Conservation (phyloP, 805 yeast genomes). For the Barnettozyma sp. region DNA sequence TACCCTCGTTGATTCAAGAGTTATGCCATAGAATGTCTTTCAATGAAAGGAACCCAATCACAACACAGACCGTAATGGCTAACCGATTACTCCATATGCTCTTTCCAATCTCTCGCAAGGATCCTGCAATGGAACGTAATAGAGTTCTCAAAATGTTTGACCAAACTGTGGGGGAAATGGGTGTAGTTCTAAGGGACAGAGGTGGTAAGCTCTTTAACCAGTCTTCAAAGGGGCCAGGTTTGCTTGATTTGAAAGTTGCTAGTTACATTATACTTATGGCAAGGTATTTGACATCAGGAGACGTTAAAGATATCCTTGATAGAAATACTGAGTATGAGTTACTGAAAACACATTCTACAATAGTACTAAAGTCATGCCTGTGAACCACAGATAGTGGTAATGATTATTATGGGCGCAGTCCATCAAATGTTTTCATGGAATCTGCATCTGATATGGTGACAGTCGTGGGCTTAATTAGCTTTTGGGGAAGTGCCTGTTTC, state of each 20-base stretch:
- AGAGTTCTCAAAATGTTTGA: conserved; percentile 20
- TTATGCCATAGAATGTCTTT: conserved; percentile 30
- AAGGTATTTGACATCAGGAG: conserved; percentile 13
- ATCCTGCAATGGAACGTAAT: conserved; percentile 12
- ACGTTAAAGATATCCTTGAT: not conserved
- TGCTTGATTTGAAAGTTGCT: conserved; percentile 28
- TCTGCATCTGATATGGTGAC: not conserved
- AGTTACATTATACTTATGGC: conserved; percentile 26
- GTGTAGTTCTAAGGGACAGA: conserved; percentile 16
- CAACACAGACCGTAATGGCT: conserved; percentile 19
- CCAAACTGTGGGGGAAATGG: conserved; percentile 23
- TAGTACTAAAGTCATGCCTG: conserved; percentile 2
- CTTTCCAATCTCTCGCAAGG: no score
- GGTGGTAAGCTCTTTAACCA: conserved; percentile 14
- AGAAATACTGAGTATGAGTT: not conserved
- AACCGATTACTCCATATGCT: no score
- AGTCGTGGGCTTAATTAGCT: not conserved
- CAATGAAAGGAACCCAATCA: conserved; percentile 31
- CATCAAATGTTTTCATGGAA: not conserved
- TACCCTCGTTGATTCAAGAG: conserved; percentile 14
- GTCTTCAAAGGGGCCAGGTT: conserved; percentile 18
- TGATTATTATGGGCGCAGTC: not conserved
- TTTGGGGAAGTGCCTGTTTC: conserved; percentile 5
- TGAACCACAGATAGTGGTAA: no score
- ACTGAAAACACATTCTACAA: not conserved